Evolutionary conservation across 2,329 filamentous ascomycete genomes (phyloP).

Genomic region (Cryphonectria radicalis): DNA sequence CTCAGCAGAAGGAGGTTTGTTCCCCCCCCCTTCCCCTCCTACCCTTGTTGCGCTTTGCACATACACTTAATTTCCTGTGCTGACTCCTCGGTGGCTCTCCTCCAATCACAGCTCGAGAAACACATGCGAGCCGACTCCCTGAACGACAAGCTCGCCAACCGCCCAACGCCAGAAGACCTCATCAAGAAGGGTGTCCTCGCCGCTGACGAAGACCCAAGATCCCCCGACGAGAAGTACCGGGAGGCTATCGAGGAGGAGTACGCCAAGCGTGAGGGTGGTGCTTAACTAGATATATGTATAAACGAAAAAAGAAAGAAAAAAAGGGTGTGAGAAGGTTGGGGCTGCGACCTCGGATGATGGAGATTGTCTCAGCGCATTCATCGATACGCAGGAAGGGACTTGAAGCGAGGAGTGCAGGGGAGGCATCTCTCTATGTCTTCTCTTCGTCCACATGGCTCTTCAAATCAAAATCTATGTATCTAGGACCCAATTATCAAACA

Average conservation of each 20-base stretch:
- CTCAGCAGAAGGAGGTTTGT: constrained; percentile 73
- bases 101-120: constrained; percentile 64
- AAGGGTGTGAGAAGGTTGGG: neutral
- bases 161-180: constrained; percentile 76
- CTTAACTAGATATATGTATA: constrained; percentile 42
- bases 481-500: neutral
- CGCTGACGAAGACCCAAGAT: constrained; percentile 63
- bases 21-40: neutral
- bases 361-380: neutral
- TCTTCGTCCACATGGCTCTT: neutral
- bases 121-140: constrained; percentile 86
- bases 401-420: neutral
- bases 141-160: constrained; percentile 82
- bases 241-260: constrained; percentile 69
- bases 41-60: neutral
- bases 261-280: constrained; percentile 65
- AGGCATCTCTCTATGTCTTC: neutral
- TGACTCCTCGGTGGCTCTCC: constrained; percentile 3
- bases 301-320: neutral
- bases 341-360: neutral
- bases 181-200: constrained; percentile 77
- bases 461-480: neutral
- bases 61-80: neutral
- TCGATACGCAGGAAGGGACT: neutral
- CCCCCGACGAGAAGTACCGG: constrained; percentile 59